A percentile compares a stretch with the other conserved stretches of the same genome.
phyloP scores from a whole-genome alignment of 148 eudicot species.

The Rhododendron griersonianum region DNA sequence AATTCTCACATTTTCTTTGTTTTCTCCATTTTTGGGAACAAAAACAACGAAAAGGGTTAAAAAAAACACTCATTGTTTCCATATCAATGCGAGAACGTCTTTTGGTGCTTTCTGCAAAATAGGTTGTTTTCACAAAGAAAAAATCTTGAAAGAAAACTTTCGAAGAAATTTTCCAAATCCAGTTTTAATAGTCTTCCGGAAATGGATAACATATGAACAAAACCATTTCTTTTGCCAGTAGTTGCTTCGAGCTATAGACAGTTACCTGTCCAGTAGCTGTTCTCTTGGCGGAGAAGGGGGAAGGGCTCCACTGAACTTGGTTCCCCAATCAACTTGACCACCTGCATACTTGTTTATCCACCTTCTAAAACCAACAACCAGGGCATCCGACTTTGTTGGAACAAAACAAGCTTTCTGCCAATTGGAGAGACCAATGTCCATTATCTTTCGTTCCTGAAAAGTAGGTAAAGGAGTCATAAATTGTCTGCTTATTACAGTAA shows the following conservation, averaged over 20 bases:
- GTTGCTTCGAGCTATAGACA: not conserved
- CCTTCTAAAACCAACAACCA: conserved; percentile 60
- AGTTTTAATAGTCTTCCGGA: not conserved
- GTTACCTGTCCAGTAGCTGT: conserved; percentile 71
- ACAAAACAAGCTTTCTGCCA: conserved; percentile 81
- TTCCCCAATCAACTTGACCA: conserved; percentile 63
- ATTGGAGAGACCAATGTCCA: conserved; percentile 56
- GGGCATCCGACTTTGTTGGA: conserved; percentile 79
- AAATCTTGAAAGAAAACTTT: not conserved
- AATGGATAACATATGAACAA: not conserved
- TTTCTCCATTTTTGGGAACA: not conserved
- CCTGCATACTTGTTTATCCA: conserved; percentile 72
- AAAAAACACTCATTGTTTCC: not conserved
- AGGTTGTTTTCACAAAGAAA: not conserved
- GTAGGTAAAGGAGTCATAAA: not conserved
- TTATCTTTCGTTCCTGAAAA: conserved; percentile 62
- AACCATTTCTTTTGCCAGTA: not conserved
- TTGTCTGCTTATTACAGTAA: not conserved
- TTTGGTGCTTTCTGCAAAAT: not conserved
- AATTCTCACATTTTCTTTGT: not conserved
- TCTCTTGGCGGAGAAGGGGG: conserved; percentile 82
- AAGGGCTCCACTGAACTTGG: conserved; percentile 46
- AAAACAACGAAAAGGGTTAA: not conserved
- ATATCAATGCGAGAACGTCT: not conserved
- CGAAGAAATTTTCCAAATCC: not conserved